phyloP scores from a whole-genome alignment of 139 green algal species.

The Asterochloris sp. region DNA sequence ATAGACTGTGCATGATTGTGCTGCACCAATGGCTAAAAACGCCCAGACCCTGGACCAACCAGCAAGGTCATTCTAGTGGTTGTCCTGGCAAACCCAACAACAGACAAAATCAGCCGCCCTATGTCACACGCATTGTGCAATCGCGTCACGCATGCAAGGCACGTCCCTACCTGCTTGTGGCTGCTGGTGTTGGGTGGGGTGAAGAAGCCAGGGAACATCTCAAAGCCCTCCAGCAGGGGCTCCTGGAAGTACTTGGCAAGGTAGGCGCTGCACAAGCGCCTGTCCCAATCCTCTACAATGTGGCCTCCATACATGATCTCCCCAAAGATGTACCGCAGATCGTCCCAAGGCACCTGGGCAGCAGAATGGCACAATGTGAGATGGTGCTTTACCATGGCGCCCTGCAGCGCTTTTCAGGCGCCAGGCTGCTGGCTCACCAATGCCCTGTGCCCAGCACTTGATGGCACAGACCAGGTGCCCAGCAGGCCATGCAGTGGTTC shows the following conservation, averaged over 20 bases:
- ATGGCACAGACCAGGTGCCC: no score
- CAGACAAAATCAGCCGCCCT: no score
- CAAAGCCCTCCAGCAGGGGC: conserved; percentile 72
- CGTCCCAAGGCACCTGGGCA: conserved; percentile 74
- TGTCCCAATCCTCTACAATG: conserved; percentile 92
- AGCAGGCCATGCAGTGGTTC: not conserved
- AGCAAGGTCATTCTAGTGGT: no score
- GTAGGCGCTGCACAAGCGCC: conserved; percentile 76
- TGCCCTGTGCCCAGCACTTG: no score
- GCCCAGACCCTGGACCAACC: no score
- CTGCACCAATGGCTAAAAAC: no score
- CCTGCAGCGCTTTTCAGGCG: not conserved
- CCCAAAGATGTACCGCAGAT: conserved; percentile 89
- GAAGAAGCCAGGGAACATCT: conserved; percentile 78
- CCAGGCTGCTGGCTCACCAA: not conserved
- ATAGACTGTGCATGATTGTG: no score
- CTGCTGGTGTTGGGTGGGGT: conserved; percentile 55
- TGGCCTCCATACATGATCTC: conserved; percentile 97
- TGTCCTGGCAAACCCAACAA: not conserved
- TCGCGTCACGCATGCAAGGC: not conserved
- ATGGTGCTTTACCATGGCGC: not conserved
- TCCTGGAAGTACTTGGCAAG: conserved; percentile 80
- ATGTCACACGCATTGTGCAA: no score
- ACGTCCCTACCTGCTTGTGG: conserved; percentile 56
- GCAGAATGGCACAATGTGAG: not conserved